Conservation (phyloP, 768 basidiomycete species). For the Boletellus emodensis region DNA sequence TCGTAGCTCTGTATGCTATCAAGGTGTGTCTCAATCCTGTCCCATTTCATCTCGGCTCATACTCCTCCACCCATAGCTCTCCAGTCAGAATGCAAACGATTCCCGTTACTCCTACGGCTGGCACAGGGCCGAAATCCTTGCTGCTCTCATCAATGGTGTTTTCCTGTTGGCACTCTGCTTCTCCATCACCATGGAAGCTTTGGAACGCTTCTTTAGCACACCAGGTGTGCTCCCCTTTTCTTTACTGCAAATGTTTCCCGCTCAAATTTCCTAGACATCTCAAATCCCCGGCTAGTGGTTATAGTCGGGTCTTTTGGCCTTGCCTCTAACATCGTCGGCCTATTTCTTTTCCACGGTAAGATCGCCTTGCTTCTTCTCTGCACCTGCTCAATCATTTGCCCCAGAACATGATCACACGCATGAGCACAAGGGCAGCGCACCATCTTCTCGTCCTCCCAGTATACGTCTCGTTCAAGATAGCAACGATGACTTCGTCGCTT, state of each 20-base stretch:
- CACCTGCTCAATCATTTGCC: conserved; percentile 8
- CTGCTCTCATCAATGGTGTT: conserved; percentile 93
- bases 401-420: conserved; percentile 69
- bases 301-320: conserved; percentile 87
- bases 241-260: neutral
- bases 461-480: conserved; percentile 18
- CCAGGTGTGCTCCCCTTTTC: conserved; percentile 48
- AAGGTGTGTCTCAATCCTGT: conserved; percentile 41
- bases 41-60: conserved; percentile 5
- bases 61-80: conserved; percentile 46
- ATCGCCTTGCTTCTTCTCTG: neutral
- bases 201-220: conserved; percentile 83
- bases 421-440: conserved; percentile 36
- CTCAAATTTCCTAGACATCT: conserved; percentile 59
- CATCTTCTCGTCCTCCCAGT: conserved; percentile 40
- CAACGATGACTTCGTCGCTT: conserved; percentile 21
- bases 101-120: conserved; percentile 96
- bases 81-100: conserved; percentile 53
- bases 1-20: conserved; percentile 95
- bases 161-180: conserved; percentile 96
- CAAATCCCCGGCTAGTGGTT: conserved; percentile 83
- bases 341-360: conserved; percentile 93
- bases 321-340: conserved; percentile 86
- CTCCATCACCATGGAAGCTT: conserved; percentile 88
- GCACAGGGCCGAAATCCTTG: conserved; percentile 96